Evolutionary conservation across 805 yeast species (phyloP).

Genomic region (Wickerhamiella lipophila): DNA sequence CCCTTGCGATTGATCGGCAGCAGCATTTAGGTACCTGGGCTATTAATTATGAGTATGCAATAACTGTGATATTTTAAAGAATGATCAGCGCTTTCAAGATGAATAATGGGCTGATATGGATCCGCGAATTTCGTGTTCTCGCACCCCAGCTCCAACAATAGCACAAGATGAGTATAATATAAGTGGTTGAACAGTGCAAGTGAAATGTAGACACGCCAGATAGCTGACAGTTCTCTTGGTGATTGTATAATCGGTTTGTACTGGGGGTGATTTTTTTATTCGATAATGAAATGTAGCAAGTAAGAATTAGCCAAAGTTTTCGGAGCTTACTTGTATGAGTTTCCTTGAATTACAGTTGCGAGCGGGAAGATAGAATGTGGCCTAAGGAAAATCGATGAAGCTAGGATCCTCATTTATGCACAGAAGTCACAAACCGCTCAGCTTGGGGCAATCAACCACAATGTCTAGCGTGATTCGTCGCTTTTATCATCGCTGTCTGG

Average conservation of each 20-base stretch:
- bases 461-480: background rate
- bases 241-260: background rate
- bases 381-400: background rate
- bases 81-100: background rate
- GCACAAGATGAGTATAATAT: background rate
- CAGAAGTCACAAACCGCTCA: background rate
- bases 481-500: slow-evolving; percentile 1
- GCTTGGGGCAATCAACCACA: background rate
- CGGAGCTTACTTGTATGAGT: background rate
- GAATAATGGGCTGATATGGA: background rate
- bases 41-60: too few species aligned
- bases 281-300: background rate
- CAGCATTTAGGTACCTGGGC: too few species aligned
- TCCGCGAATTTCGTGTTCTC: background rate
- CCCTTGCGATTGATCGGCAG: too few species aligned
- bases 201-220: background rate
- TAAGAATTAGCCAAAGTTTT: background rate
- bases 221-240: background rate
- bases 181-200: background rate
- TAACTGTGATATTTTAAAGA: background rate
- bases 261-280: background rate
- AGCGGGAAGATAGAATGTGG: background rate
- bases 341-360: background rate
- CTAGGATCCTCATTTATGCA: slow-evolving; percentile 2
- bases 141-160: background rate